A percentile compares a stretch with the other conserved stretches of the same genome.
Evolutionary conservation across 352 stramenopile genomes (phyloP).

Genomic region (Phytophthora ramorum): DNA sequence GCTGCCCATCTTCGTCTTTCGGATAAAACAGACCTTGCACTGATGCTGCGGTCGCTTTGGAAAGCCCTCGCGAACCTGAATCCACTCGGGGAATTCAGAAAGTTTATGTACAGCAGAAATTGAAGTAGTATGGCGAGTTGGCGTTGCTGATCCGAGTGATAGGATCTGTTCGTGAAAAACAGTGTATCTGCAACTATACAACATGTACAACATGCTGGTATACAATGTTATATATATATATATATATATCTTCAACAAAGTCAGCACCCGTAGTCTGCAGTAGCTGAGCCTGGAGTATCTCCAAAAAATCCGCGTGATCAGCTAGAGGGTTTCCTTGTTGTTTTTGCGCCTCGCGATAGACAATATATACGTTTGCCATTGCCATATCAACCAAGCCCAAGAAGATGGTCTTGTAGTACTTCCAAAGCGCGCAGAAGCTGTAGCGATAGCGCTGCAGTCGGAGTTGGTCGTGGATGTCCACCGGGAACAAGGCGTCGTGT

Average conservation of each 20-base stretch:
- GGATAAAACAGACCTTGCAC: conserved; percentile 14
- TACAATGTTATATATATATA: not conserved
- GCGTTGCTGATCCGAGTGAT: not conserved
- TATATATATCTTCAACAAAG: conserved; percentile 14
- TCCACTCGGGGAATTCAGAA: not conserved
- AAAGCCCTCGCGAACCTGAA: not conserved
- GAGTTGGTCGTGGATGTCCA: conserved; percentile 31
- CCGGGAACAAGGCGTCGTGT: conserved; percentile 12
- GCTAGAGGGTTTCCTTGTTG: not conserved
- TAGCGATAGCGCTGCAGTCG: too few relatives aligned
- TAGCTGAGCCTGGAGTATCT: conserved; percentile 12
- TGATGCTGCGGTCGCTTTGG: conserved; percentile 7
- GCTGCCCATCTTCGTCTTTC: conserved; percentile 5
- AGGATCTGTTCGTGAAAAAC: not conserved
- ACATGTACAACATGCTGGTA: not conserved
- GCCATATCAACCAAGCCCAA: conserved; percentile 31
- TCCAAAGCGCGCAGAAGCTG: conserved; percentile 12
- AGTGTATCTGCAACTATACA: not conserved
- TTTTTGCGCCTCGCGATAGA: conserved; percentile 10
- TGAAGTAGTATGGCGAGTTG: not conserved
- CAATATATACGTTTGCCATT: conserved; percentile 28
- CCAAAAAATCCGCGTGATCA: conserved; percentile 14
- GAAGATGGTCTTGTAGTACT: conserved; percentile 36
- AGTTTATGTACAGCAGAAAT: not conserved
- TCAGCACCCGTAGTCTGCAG: not conserved